These are phyloP conservation scores for Coniosporium apollinis DNA, from an alignment of 495 filamentous ascomycete genomes.

Conservation along the genomic window DNA sequence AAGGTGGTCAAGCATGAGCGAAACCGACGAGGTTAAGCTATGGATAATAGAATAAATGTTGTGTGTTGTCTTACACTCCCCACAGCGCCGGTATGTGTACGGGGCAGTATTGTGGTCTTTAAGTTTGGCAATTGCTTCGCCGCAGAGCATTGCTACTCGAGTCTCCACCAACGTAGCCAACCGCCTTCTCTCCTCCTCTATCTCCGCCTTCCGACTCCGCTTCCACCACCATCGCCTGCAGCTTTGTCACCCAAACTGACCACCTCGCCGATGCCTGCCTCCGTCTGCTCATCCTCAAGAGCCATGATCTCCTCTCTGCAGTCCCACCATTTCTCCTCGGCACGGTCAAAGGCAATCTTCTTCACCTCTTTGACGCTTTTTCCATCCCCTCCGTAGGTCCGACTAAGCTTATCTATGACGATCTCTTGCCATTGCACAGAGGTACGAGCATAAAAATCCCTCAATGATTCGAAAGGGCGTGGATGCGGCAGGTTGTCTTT, in stretches of 20 bases:
- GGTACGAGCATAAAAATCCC: slow-evolving; percentile 83
- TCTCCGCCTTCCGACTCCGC: too few relatives aligned
- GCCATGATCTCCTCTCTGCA: slow-evolving; percentile 85
- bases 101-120: too few relatives aligned
- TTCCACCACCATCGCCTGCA: slow-evolving; percentile 2
- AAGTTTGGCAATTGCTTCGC: too few relatives aligned
- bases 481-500: slow-evolving; percentile 45
- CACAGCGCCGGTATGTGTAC: too few relatives aligned
- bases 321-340: slow-evolving; percentile 98
- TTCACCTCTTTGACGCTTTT: slow-evolving; percentile 76
- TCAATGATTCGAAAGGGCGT: slow-evolving; percentile 80
- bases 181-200: too few relatives aligned
- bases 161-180: too few relatives aligned
- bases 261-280: slow-evolving; percentile 86
- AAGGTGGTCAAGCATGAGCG: too few relatives aligned
- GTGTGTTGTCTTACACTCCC: too few relatives aligned
- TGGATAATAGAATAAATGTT: too few relatives aligned
- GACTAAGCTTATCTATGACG: slow-evolving; percentile 49
- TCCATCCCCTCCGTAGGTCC: slow-evolving; percentile 39
- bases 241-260: slow-evolving; percentile 58
- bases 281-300: slow-evolving; percentile 91
- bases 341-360: slow-evolving; percentile 69
- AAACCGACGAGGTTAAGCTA: too few relatives aligned
- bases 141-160: too few relatives aligned
- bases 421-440: slow-evolving; percentile 80